Percentiles rank a stretch among this genome's conserved stretches.
phyloP scores from a whole-genome alignment of 805 yeast genomes.

The Sugiyamaella lignohabitans region DNA sequence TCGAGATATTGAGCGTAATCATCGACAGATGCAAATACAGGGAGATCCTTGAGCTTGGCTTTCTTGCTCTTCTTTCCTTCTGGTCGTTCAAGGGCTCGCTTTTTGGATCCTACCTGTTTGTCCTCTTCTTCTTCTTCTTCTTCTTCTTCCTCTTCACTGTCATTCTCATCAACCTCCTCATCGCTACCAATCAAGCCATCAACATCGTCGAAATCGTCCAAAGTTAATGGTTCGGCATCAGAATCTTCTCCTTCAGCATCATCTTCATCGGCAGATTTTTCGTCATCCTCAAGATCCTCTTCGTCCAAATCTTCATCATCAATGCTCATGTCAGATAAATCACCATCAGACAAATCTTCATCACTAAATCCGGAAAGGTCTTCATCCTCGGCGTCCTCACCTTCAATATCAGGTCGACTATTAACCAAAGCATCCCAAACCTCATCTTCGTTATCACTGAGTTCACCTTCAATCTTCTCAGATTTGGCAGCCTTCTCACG shows the following conservation, averaged over 20 bases:
- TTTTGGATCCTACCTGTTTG: conserved; percentile 23
- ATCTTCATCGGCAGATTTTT: conserved; percentile 22
- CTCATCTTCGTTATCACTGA: conserved; percentile 48
- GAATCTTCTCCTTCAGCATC: conserved; percentile 13
- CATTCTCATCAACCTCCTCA: conserved; percentile 24
- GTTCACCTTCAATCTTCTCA: conserved; percentile 33
- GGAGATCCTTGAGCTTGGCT: conserved; percentile 58
- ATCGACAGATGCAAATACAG: conserved; percentile 82
- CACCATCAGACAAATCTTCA: conserved; percentile 25
- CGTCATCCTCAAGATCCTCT: conserved; percentile 29
- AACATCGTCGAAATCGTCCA: conserved; percentile 29
- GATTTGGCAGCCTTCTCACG: conserved; percentile 33
- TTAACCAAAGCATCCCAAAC: conserved; percentile 76
- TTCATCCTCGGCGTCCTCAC: conserved; percentile 56
- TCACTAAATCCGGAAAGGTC: conserved; percentile 30
- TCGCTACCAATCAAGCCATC: conserved; percentile 23
- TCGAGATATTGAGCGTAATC: conserved; percentile 71
- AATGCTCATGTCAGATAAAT: conserved; percentile 32
- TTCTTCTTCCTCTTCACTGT: conserved; percentile 14
- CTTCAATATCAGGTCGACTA: conserved; percentile 66
- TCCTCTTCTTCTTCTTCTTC: conserved; percentile 20
- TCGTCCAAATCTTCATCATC: conserved; percentile 36
- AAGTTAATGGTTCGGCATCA: conserved; percentile 27
- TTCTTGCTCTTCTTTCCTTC: conserved; percentile 40
- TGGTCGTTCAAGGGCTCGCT: conserved; percentile 21